phyloP scores from a whole-genome alignment of 176 grass and related monocot species.

The Ampelocalamus luodianensis region DNA sequence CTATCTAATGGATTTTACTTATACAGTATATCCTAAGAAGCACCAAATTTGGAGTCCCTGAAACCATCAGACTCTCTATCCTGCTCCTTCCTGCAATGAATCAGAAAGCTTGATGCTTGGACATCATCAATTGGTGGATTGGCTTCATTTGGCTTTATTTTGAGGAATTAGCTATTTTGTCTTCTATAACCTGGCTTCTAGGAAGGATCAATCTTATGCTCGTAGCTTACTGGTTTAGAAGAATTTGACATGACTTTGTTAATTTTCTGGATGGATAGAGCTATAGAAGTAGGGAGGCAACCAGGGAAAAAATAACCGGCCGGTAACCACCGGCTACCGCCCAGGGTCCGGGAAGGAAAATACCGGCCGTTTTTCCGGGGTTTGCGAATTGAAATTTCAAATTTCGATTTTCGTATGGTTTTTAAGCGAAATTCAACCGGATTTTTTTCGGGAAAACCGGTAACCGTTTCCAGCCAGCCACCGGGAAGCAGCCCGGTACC shows the following conservation, averaged over 20 bases:
- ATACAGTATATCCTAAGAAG: slow-evolving; percentile 1
- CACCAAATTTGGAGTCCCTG: neutral
- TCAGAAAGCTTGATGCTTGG: slow-evolving; percentile 15
- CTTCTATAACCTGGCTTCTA: neutral
- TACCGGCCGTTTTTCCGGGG: no score
- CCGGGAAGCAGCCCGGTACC: no score
- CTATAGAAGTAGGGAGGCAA: slow-evolving; percentile 2
- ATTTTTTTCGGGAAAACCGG: no score
- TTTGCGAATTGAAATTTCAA: no score
- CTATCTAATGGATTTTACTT: neutral
- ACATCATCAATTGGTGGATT: slow-evolving; percentile 15
- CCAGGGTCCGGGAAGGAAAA: no score
- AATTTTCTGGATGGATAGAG: slow-evolving; percentile 12
- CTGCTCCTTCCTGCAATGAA: neutral
- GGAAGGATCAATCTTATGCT: neutral
- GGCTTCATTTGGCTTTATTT: slow-evolving; percentile 22
- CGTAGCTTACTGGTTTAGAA: slow-evolving; percentile 3
- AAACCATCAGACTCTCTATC: neutral
- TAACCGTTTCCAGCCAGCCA: no score
- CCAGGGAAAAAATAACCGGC: no score
- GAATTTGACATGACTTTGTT: neutral
- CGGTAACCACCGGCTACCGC: no score
- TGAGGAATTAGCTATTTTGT: neutral
- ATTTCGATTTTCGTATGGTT: no score
- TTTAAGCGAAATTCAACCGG: no score